A percentile compares a stretch with the other conserved stretches of the same genome.
Evolutionary conservation across 164 flowering plant species (phyloP).

Genomic region (Sedum album): DNA sequence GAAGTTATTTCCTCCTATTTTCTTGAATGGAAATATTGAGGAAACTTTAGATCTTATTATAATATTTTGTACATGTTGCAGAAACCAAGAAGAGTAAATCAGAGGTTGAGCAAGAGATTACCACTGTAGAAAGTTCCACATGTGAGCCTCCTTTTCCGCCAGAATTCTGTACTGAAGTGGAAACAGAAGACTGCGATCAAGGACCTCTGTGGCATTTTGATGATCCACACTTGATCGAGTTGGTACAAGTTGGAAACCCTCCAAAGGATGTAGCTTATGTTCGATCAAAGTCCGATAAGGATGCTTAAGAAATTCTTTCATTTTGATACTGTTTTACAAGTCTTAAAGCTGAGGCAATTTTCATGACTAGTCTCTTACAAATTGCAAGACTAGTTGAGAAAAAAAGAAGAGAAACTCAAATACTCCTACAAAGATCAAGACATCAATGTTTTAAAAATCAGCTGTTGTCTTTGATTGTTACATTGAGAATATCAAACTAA

Average conservation of each 20-base stretch:
- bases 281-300: not conserved
- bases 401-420: no score
- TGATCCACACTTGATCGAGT: slow-evolving; percentile 1
- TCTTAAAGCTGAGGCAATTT: not conserved
- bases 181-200: not conserved
- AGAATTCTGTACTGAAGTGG: not conserved
- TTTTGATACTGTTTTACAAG: not conserved
- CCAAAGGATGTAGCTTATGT: slow-evolving; percentile 2
- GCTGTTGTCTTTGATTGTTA: no score
- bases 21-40: no score
- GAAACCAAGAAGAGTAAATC: not conserved
- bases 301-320: not conserved
- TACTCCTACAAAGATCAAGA: no score
- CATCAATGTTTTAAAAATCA: no score
- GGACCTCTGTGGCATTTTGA: slow-evolving; percentile 4
- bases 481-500: no score
- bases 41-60: not conserved
- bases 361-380: not conserved
- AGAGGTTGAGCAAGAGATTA: not conserved
- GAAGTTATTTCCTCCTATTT: no score
- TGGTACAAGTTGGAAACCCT: slow-evolving; percentile 1
- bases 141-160: not conserved
- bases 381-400: not conserved
- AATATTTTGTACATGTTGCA: not conserved
- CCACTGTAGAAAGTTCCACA: not conserved